Evolutionary conservation across 2,329 filamentous ascomycete genomes (phyloP).

Genomic region (Pseudocercospora ulei): DNA sequence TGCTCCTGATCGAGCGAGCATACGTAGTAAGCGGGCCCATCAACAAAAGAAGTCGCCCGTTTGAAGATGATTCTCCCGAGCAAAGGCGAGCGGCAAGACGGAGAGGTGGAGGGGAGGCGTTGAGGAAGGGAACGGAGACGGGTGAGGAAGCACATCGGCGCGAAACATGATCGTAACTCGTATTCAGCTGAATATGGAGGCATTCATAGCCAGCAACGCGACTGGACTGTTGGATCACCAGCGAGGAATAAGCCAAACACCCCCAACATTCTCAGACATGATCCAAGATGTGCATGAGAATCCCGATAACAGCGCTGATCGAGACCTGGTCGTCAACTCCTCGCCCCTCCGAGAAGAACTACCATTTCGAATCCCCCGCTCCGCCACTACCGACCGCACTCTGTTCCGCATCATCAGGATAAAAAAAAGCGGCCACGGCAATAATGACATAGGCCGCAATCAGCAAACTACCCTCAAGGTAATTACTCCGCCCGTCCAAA

Average conservation of each 20-base stretch:
- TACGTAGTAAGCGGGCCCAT: conserved; percentile 11
- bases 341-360: not conserved
- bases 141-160: too few relatives aligned
- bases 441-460: conserved; percentile 74
- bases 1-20: conserved; percentile 12
- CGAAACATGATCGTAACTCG: too few relatives aligned
- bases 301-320: too few relatives aligned
- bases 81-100: too few relatives aligned
- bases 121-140: too few relatives aligned
- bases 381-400: conserved; percentile 38
- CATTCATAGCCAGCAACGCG: not conserved
- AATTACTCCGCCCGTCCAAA: conserved; percentile 71
- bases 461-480: conserved; percentile 65
- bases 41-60: too few relatives aligned
- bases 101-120: too few relatives aligned
- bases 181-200: not conserved
- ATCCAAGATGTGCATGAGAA: not conserved
- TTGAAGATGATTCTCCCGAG: too few relatives aligned
- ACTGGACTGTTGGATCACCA: not conserved
- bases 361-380: conserved; percentile 4
- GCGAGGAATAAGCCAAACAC: not conserved
- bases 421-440: conserved; percentile 48
- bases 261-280: not conserved
- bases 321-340: too few relatives aligned
- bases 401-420: conserved; percentile 38